Base-by-base conservation (phyloP, 2,329 filamentous ascomycete genomes). In the Cucurbitaria berberidis region DNA sequence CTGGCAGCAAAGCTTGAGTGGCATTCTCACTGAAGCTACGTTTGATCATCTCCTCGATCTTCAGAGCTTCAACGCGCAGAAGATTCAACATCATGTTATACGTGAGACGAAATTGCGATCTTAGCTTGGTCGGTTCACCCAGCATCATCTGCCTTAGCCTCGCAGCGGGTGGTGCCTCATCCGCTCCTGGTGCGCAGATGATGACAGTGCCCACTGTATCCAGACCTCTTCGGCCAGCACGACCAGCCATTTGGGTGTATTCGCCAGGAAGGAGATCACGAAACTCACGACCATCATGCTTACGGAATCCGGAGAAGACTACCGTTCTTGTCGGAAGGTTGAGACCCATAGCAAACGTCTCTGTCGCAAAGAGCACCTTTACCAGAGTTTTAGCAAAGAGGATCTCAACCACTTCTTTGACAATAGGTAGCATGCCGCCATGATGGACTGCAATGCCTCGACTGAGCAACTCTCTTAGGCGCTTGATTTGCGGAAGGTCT, bases 1-100 rank as follows among this genome's bases (percentile, higher is more conserved):
- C 93, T 0, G 95, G 95, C 1, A 98, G 81, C 11, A 98, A 78
- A 57, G 96, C 93, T 71, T 99, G 95, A 0, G 93, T 98, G 21
- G 93, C 93, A 76, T 99, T 95, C 75, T 99, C 95, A 46, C 93
- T 97, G 81, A 99, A 99, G 74, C 93, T 97, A 62, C 95, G 89
- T 82, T 99, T 99, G 80, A 99, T 99, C 95, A 99, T 99, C 77
- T 99, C 95, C 74, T 99, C 95, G 64, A 99, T 98, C 79, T 97
- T 98, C 61, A 99, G 78, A 2, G 95, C 95, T 75, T 99, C 95
- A 2, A 99, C 95, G 30, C 95, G 89, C 43, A 99, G 81, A 27
- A 99, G 81, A 69, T 98, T 99, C 26, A 99, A 80, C 55, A 99
- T 99, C 95, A 99, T 99, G 77, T 98, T 99, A 81, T 99, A 99